phyloP scores from a whole-genome alignment of 345 rosid genomes.

The Geranium brycei region DNA sequence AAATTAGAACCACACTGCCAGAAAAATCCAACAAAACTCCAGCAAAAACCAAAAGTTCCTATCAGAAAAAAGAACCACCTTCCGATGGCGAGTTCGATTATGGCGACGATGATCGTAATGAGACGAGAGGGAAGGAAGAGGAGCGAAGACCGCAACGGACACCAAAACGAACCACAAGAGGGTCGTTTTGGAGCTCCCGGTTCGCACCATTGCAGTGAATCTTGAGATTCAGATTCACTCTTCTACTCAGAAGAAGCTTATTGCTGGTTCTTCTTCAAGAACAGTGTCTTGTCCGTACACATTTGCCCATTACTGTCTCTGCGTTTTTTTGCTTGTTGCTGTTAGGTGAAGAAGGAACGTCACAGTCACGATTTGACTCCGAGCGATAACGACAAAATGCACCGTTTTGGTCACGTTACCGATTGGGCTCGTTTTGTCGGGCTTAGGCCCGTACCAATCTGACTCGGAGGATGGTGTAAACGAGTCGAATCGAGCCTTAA shows the following conservation, averaged over 20 bases:
- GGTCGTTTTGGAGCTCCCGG: not conserved
- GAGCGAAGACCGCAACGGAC: not conserved
- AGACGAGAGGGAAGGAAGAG: not conserved
- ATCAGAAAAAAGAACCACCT: not conserved
- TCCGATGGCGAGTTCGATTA: not conserved
- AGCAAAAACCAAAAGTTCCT: not conserved
- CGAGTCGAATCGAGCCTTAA: too few relatives aligned
- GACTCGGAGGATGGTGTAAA: too few relatives aligned
- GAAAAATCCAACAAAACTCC: not conserved
- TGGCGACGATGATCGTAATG: not conserved
- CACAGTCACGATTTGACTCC: not conserved
- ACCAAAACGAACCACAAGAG: not conserved
- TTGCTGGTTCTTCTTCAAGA: not conserved
- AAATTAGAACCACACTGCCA: too few relatives aligned
- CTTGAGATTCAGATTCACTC: not conserved
- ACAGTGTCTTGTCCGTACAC: not conserved
- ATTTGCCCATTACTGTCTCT: not conserved
- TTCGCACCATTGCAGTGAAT: not conserved
- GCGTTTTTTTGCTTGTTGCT: not conserved
- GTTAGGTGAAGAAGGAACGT: not conserved
- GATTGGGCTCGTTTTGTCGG: too few relatives aligned
- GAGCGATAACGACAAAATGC: not conserved
- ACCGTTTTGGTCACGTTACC: not conserved
- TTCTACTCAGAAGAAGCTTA: too few relatives aligned
- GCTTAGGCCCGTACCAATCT: too few relatives aligned